These are phyloP conservation scores for Cladosporium velox DNA, from an alignment of 2,329 filamentous ascomycete genomes.

Conservation along the genomic window DNA sequence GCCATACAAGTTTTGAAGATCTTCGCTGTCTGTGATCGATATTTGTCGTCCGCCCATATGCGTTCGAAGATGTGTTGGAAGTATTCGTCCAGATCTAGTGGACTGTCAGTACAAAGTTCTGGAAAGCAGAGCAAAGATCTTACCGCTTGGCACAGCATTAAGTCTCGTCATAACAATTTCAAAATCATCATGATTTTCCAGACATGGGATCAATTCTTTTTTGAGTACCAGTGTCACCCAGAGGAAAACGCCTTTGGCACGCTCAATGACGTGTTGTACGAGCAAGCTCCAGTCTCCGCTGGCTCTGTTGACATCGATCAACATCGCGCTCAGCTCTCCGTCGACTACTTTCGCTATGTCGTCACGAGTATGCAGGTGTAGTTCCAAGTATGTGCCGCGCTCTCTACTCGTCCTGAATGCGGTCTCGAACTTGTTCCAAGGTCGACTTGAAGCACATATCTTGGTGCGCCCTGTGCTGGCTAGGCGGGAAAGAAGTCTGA, in stretches of 20 bases:
- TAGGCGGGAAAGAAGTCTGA: neutral
- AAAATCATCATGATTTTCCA: neutral
- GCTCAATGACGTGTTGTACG: neutral
- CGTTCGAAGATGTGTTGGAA: neutral
- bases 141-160: neutral
- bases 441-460: conserved; percentile 9
- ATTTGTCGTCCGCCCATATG: neutral
- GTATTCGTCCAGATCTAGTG: neutral
- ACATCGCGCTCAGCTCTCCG: neutral
- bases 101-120: neutral
- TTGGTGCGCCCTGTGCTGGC: neutral
- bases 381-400: neutral
- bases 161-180: neutral
- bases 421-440: neutral
- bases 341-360: neutral
- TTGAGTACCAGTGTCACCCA: neutral
- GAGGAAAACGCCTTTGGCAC: neutral
- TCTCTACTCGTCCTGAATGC: neutral
- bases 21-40: neutral
- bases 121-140: neutral
- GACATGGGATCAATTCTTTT: neutral
- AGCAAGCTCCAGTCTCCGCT: neutral
- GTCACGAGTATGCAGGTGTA: neutral
- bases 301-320: neutral
- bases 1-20: conserved; percentile 1